These are phyloP conservation scores for Chamaecyparis obtusa DNA, from an alignment of 75 land plant species.

Conservation along the genomic window DNA sequence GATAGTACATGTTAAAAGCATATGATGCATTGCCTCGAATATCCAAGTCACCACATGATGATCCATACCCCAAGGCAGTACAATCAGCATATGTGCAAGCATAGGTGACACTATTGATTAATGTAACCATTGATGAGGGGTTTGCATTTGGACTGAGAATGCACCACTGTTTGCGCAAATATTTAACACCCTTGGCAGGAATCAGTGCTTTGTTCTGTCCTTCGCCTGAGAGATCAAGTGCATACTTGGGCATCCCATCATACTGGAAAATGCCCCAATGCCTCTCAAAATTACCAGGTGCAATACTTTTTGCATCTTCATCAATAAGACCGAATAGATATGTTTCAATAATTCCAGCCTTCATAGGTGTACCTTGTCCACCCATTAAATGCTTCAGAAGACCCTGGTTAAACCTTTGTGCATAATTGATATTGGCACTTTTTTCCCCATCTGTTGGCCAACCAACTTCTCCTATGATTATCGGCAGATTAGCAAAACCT, in stretches of 20 bases:
- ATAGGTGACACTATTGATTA: slow-evolving; percentile 45
- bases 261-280: slow-evolving; percentile 78
- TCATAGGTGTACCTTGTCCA: slow-evolving; percentile 61
- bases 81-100: slow-evolving; percentile 65
- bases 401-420: slow-evolving; percentile 57
- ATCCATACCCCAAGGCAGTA: slow-evolving; percentile 48
- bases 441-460: slow-evolving; percentile 74
- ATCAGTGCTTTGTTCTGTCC: slow-evolving; percentile 14
- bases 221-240: slow-evolving; percentile 39
- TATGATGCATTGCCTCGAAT: slow-evolving; percentile 53
- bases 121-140: slow-evolving; percentile 14
- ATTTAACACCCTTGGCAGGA: slow-evolving; percentile 37
- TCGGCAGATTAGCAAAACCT: slow-evolving; percentile 47
- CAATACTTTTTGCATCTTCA: slow-evolving; percentile 75
- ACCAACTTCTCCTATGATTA: slow-evolving; percentile 74
- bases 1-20: slow-evolving; percentile 74
- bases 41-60: slow-evolving; percentile 46
- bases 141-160: slow-evolving; percentile 29
- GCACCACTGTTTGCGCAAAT: slow-evolving; percentile 57
- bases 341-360: slow-evolving; percentile 33
- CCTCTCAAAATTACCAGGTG: slow-evolving; percentile 79
- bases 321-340: slow-evolving; percentile 78
- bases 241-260: slow-evolving; percentile 67
- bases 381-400: slow-evolving; percentile 37
- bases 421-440: slow-evolving; percentile 45